These are phyloP conservation scores for Tirmania nivea DNA, from an alignment of 495 filamentous ascomycete species.

Conservation along the genomic window DNA sequence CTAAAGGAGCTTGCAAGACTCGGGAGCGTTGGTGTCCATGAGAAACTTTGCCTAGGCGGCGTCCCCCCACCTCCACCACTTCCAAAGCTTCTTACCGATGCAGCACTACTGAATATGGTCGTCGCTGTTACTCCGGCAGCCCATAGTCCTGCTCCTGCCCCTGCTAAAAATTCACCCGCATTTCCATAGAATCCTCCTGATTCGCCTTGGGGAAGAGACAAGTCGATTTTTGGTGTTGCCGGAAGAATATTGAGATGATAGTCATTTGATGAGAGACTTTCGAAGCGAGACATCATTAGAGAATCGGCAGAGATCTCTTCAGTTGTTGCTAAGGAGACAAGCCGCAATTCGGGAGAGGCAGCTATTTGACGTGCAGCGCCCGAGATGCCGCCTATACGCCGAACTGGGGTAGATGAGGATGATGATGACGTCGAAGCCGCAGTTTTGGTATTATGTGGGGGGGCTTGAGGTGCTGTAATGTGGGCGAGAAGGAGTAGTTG, in stretches of 20 bases:
- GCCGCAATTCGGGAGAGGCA: slow-evolving; percentile 62
- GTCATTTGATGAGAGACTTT: slow-evolving; percentile 67
- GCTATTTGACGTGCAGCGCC: slow-evolving; percentile 31
- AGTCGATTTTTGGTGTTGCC: slow-evolving; percentile 39
- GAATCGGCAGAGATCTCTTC: slow-evolving; percentile 60
- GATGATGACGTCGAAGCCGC: slow-evolving; percentile 31
- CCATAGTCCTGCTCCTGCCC: slow-evolving; percentile 40
- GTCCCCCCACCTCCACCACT: slow-evolving; percentile 23
- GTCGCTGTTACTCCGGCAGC: slow-evolving; percentile 70
- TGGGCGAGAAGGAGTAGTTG: slow-evolving; percentile 79
- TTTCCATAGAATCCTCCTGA: slow-evolving; percentile 22
- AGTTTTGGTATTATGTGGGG: slow-evolving; percentile 24
- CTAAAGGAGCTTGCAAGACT: not conserved
- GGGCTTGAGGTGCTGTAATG: slow-evolving; percentile 23
- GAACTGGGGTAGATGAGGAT: not conserved
- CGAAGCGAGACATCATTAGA: slow-evolving; percentile 61
- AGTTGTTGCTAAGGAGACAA: slow-evolving; percentile 70
- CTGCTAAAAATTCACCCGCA: slow-evolving; percentile 40
- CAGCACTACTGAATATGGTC: slow-evolving; percentile 64
- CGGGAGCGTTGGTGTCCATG: not conserved
- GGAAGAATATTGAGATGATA: slow-evolving; percentile 77
- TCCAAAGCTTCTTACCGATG: slow-evolving; percentile 53
- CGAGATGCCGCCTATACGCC: slow-evolving; percentile 18
- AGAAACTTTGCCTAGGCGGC: not conserved
- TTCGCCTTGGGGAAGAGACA: slow-evolving; percentile 16